A percentile compares a stretch with the other conserved stretches of the same genome.
These are phyloP conservation scores for Nitzschia inconspicua DNA, from an alignment of 108 stramenopile genomes.

Conservation along the genomic window DNA sequence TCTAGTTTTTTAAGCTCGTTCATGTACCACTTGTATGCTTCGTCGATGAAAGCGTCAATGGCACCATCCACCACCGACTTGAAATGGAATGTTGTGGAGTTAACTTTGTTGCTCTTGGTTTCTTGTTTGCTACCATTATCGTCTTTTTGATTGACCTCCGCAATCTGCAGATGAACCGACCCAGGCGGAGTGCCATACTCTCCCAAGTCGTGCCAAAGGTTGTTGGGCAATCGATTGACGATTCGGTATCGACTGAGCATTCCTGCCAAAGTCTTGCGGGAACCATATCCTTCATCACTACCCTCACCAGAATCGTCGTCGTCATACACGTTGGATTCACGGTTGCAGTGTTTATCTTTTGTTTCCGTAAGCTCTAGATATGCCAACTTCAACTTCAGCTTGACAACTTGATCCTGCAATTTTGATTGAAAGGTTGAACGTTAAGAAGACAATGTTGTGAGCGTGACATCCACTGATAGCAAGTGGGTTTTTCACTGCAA, in stretches of 20 bases:
- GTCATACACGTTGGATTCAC: neutral
- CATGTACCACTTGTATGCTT: slow-evolving; percentile 47
- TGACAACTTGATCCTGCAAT: slow-evolving; percentile 29
- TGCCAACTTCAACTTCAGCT: slow-evolving; percentile 20
- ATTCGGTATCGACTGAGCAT: slow-evolving; percentile 35
- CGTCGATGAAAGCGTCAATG: slow-evolving; percentile 47
- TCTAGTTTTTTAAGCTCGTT: slow-evolving; percentile 34
- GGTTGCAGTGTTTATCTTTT: slow-evolving; percentile 8
- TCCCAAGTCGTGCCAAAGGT: slow-evolving; percentile 34
- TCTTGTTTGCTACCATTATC: slow-evolving; percentile 23
- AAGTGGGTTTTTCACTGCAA: no score
- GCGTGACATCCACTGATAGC: no score
- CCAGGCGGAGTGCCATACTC: slow-evolving; percentile 15
- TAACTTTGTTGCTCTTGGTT: slow-evolving; percentile 3
- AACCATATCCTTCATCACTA: slow-evolving; percentile 12
- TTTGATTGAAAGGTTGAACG: no score
- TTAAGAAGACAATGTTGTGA: no score
- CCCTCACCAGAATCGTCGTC: slow-evolving; percentile 22
- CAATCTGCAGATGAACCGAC: slow-evolving; percentile 10
- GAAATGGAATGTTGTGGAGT: slow-evolving; percentile 23
- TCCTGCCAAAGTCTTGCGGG: slow-evolving; percentile 20
- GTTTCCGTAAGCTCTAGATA: slow-evolving; percentile 30
- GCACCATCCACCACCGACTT: slow-evolving; percentile 16
- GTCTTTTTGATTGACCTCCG: slow-evolving; percentile 5
- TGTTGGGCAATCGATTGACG: slow-evolving; percentile 21